Conservation (phyloP, 306 rosid species). For the Hylodesmum podocarpum region DNA sequence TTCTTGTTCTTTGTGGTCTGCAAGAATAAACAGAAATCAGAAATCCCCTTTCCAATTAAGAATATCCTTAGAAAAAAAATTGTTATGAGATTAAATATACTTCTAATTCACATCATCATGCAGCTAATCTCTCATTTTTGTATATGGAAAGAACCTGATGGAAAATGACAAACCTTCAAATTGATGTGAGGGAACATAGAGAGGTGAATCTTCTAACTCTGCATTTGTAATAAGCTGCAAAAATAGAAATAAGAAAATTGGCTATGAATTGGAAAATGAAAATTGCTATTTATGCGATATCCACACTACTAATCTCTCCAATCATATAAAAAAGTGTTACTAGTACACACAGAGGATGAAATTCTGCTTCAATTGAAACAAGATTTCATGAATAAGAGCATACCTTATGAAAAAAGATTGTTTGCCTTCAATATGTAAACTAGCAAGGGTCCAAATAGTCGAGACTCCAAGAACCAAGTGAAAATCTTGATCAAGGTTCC, state of each 20-base stretch:
- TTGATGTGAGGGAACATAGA: slow-evolving; percentile 66
- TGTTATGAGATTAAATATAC: neutral
- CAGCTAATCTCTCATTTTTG: neutral
- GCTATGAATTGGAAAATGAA: neutral
- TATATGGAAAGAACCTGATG: neutral
- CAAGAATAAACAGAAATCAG: slow-evolving; percentile 20
- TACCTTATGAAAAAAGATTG: slow-evolving; percentile 76
- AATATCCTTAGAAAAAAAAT: neutral
- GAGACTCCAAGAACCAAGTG: slow-evolving; percentile 64
- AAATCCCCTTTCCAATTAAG: neutral
- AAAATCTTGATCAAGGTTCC: slow-evolving; percentile 75
- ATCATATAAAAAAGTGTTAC: neutral
- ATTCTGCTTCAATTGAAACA: neutral
- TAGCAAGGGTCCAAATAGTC: slow-evolving; percentile 55
- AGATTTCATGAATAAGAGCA: slow-evolving; percentile 3
- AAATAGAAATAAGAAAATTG: neutral
- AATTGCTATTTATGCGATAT: neutral
- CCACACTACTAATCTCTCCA: neutral
- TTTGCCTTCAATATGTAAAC: slow-evolving; percentile 59
- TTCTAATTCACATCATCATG: neutral
- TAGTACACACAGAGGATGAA: neutral
- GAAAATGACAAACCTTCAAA: slow-evolving; percentile 56
- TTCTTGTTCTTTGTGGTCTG: slow-evolving; percentile 59
- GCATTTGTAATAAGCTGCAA: slow-evolving; percentile 79
- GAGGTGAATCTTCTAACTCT: slow-evolving; percentile 73